phyloP scores from a whole-genome alignment of 495 filamentous ascomycete species.

The Penicillium robsamsonii region DNA sequence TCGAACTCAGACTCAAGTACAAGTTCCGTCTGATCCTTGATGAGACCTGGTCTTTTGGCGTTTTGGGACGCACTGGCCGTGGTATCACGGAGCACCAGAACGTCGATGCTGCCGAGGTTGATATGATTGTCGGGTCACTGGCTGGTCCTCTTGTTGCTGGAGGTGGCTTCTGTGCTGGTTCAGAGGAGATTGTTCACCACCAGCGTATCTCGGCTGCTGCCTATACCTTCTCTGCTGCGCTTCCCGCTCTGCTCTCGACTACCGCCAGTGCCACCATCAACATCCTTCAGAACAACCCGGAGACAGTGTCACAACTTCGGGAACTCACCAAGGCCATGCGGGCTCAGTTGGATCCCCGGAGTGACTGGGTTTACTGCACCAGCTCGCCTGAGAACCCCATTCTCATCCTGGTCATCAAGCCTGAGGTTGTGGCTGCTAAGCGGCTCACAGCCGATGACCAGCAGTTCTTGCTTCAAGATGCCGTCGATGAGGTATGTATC shows the following conservation, averaged over 20 bases:
- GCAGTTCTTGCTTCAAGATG: constrained; percentile 81
- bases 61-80: constrained; percentile 84
- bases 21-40: constrained; percentile 97
- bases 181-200: constrained; percentile 86
- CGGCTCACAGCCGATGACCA: constrained; percentile 69
- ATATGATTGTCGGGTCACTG: constrained; percentile 94
- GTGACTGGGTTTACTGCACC: constrained; percentile 87
- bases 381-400: constrained; percentile 83
- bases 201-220: constrained; percentile 86
- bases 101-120: constrained; percentile 83
- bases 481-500: constrained; percentile 80
- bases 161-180: constrained; percentile 92
- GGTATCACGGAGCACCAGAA: constrained; percentile 95
- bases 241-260: constrained; percentile 89
- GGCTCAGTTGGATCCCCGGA: constrained; percentile 83
- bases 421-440: constrained; percentile 72
- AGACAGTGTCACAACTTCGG: constrained; percentile 68
- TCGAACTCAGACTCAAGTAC: constrained; percentile 89
- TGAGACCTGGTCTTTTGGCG: constrained; percentile 94
- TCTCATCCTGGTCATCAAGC: constrained; percentile 80
- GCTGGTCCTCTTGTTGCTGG: constrained; percentile 87
- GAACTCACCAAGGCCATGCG: constrained; percentile 81
- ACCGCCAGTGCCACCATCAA: constrained; percentile 88
- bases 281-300: constrained; percentile 78
- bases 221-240: constrained; percentile 92